Evolutionary conservation across 352 stramenopile species (phyloP).

Genomic region (Pythium vanterpoolii): DNA sequence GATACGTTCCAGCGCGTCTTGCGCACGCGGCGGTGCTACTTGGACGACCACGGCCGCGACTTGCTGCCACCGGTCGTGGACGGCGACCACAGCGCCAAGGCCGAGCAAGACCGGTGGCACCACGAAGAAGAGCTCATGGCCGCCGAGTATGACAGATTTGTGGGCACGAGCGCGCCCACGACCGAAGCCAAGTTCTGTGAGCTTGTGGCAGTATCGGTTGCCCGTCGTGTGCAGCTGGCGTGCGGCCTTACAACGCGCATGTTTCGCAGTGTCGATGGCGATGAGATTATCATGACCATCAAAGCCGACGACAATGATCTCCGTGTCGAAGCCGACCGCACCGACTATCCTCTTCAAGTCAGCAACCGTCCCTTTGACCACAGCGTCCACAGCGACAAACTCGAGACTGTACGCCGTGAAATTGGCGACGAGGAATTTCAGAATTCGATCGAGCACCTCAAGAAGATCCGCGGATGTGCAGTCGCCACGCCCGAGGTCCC

Average conservation of each 20-base stretch:
- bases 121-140: conserved; percentile 43
- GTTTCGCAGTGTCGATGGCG: conserved; percentile 68
- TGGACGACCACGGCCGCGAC: conserved; percentile 57
- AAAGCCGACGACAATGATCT: conserved; percentile 77
- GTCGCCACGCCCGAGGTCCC: conserved; percentile 36
- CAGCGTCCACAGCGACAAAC: conserved; percentile 50
- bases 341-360: conserved; percentile 65
- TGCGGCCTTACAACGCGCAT: conserved; percentile 78
- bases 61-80: conserved; percentile 34
- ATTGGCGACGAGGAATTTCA: conserved; percentile 48
- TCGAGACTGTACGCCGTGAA: conserved; percentile 41
- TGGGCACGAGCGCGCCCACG: conserved; percentile 37
- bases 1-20: conserved; percentile 72
- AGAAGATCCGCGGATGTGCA: conserved; percentile 37
- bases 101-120: conserved; percentile 38
- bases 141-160: conserved; percentile 57
- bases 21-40: conserved; percentile 62
- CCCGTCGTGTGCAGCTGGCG: conserved; percentile 66
- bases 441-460: conserved; percentile 58
- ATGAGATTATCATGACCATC: conserved; percentile 85
- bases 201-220: conserved; percentile 55
- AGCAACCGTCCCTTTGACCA: conserved; percentile 72
- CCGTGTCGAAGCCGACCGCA: conserved; percentile 64
- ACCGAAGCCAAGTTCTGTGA: conserved; percentile 68
- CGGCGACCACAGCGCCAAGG: conserved; percentile 49